These are phyloP conservation scores for Nemania serpens DNA, from an alignment of 2,329 filamentous ascomycete species.

Conservation along the genomic window DNA sequence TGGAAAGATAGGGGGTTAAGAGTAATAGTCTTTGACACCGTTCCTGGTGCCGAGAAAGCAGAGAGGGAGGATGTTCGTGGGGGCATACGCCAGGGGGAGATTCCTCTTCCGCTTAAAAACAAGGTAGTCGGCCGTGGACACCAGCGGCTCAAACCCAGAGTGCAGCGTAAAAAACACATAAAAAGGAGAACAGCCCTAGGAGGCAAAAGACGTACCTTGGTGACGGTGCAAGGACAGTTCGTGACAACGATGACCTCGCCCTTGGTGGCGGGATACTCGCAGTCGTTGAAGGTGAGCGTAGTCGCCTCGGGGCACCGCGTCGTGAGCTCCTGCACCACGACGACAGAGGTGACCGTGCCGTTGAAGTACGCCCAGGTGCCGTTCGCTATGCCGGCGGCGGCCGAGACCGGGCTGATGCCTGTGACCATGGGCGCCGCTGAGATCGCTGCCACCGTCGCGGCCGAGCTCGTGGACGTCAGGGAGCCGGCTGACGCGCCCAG, in stretches of 20 bases:
- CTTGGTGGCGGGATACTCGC: slow-evolving; percentile 59
- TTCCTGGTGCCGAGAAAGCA: too few species aligned
- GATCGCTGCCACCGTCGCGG: not conserved
- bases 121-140: too few species aligned
- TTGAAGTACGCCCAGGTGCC: slow-evolving; percentile 37
- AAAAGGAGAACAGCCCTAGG: not conserved
- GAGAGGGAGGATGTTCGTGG: too few species aligned
- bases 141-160: too few species aligned
- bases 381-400: not conserved
- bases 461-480: not conserved
- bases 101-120: too few species aligned
- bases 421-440: not conserved
- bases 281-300: slow-evolving; percentile 54
- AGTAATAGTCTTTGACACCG: too few species aligned
- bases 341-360: slow-evolving; percentile 34
- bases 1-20: too few species aligned
- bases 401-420: not conserved
- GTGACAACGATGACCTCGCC: slow-evolving; percentile 60
- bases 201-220: slow-evolving; percentile 34
- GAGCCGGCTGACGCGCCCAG: slow-evolving; percentile 2
- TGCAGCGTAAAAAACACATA: not conserved
- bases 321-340: slow-evolving; percentile 35
- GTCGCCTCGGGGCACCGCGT: slow-evolving; percentile 53
- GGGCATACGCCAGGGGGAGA: too few species aligned
- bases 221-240: slow-evolving; percentile 57